A percentile compares a stretch with the other conserved stretches of the same genome.
Conservation (phyloP, 345 rosid genomes). For the Eucalyptus brandiana region DNA sequence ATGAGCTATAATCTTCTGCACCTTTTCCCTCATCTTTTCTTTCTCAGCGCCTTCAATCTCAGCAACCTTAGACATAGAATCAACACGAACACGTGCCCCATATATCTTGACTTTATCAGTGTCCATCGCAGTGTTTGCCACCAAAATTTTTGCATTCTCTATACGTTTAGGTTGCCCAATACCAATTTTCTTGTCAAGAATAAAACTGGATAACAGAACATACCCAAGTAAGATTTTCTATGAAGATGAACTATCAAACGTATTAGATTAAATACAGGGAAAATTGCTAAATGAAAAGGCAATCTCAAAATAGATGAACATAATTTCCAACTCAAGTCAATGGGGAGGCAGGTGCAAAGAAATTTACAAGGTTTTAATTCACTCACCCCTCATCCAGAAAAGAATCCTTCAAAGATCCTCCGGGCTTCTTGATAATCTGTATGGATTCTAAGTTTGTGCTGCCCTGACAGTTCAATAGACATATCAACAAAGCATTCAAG, state of each 20-base stretch:
- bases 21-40: slow-evolving; percentile 96
- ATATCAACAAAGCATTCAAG: background rate
- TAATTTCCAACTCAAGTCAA: background rate
- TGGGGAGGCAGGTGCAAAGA: background rate
- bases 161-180: slow-evolving; percentile 95
- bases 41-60: slow-evolving; percentile 99
- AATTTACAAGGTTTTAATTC: background rate
- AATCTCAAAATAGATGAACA: background rate
- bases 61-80: slow-evolving; percentile 95
- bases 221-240: background rate
- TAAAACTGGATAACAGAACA: slow-evolving; percentile 37
- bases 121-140: slow-evolving; percentile 99
- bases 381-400: slow-evolving; percentile 98
- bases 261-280: background rate
- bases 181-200: slow-evolving; percentile 99
- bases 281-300: background rate
- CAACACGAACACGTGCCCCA: slow-evolving; percentile 99
- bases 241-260: background rate
- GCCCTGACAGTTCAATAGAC: slow-evolving; percentile 37
- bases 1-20: slow-evolving; percentile 83
- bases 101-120: slow-evolving; percentile 97
- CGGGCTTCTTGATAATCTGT: slow-evolving; percentile 96
- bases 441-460: slow-evolving; percentile 95
- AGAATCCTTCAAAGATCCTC: slow-evolving; percentile 89
- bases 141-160: slow-evolving; percentile 93